A percentile compares a stretch with the other conserved stretches of the same genome.
Conservation (phyloP, 306 rosid species). For the Quercus cerris region DNA sequence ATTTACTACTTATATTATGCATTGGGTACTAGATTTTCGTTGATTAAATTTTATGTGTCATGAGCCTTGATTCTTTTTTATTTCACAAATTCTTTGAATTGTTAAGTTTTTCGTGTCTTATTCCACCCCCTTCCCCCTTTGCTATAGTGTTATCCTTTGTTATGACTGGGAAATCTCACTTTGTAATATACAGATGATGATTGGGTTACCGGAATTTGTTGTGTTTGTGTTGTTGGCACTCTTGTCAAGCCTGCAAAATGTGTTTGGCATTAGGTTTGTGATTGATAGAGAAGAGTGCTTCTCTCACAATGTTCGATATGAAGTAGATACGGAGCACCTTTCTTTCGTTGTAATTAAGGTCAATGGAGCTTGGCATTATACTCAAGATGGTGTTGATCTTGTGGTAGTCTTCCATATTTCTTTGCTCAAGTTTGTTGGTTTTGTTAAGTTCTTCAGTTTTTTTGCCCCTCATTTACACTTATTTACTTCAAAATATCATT, state of each 20-base stretch:
- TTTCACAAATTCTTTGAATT: not conserved
- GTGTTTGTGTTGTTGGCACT: conserved; percentile 24
- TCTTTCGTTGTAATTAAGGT: conserved; percentile 61
- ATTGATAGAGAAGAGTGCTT: conserved; percentile 62
- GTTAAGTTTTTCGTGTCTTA: not conserved
- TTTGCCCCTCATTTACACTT: not conserved
- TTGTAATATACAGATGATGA: conserved; percentile 33
- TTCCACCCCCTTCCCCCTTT: not conserved
- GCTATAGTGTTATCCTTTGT: not conserved
- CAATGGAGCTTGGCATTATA: conserved; percentile 49
- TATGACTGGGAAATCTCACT: not conserved
- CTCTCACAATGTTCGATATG: conserved; percentile 42
- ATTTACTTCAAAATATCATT: not conserved
- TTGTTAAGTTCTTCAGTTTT: not conserved
- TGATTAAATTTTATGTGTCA: not conserved
- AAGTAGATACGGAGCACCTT: conserved; percentile 56
- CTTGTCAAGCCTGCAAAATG: conserved; percentile 29
- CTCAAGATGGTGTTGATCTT: conserved; percentile 49
- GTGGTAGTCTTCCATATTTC: conserved; percentile 31
- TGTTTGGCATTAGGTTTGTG: conserved; percentile 63
- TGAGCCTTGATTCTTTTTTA: not conserved
- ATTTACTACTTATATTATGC: not conserved
- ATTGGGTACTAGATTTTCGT: not conserved
- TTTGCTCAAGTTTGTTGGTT: not conserved
- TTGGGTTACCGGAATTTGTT: conserved; percentile 21